These are phyloP conservation scores for Boletales sp. DNA, from an alignment of 768 basidiomycete species.

Conservation along the genomic window DNA sequence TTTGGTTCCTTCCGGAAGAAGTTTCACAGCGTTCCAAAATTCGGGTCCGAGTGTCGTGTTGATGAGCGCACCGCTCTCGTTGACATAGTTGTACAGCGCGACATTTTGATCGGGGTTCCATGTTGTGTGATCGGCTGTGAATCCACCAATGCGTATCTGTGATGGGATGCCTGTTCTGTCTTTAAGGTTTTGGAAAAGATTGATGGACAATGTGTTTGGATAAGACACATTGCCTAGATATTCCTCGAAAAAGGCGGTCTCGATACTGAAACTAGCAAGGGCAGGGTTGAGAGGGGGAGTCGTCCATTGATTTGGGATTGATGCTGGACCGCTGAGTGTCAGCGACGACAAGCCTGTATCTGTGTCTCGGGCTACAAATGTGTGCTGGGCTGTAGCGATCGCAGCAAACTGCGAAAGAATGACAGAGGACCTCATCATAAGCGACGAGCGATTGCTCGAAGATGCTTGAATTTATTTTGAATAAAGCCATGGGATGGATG, in stretches of 20 bases:
- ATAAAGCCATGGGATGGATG: no score
- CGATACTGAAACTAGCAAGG: conserved; percentile 52
- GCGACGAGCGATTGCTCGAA: neutral
- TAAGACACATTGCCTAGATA: conserved; percentile 44
- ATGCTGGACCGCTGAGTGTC: conserved; percentile 38
- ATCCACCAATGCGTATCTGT: conserved; percentile 50
- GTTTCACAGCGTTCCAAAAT: conserved; percentile 45
- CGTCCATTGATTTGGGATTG: conserved; percentile 39
- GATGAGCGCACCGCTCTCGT: conserved; percentile 38
- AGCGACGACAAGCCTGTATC: conserved; percentile 14
- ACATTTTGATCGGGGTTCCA: conserved; percentile 40
- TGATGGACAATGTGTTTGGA: conserved; percentile 42
- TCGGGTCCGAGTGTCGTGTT: conserved; percentile 51
- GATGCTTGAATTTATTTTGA: no score
- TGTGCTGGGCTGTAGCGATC: conserved; percentile 9
- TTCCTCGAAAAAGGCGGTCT: conserved; percentile 51
- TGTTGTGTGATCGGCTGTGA: conserved; percentile 52
- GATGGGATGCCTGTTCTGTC: conserved; percentile 42
- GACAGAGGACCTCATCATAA: conserved; percentile 8
- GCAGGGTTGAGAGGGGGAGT: conserved; percentile 42
- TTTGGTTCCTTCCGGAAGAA: conserved; percentile 44
- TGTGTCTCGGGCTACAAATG: conserved; percentile 3
- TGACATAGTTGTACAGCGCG: conserved; percentile 38
- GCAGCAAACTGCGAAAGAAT: conserved; percentile 1
- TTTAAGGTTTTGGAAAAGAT: conserved; percentile 44